Conservation (phyloP, 495 filamentous ascomycete genomes). For the Saxispiralis lemnorum region DNA sequence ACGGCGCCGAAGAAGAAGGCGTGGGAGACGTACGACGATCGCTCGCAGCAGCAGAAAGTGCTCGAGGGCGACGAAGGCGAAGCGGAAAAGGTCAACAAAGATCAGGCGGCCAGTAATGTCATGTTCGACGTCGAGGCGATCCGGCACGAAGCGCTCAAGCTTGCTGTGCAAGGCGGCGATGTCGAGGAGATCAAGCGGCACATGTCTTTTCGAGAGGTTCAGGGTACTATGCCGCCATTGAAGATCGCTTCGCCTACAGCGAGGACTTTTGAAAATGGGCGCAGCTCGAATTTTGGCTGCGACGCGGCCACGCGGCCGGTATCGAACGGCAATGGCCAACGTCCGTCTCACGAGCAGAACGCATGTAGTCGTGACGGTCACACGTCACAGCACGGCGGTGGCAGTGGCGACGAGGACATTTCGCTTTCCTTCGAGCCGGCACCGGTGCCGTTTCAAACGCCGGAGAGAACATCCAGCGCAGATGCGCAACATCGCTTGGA, state of each 20-base stretch:
- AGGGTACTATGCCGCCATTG: constrained; percentile 78
- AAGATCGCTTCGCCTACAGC: constrained; percentile 35
- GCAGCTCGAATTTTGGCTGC: background rate
- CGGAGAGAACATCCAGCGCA: background rate
- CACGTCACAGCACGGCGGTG: background rate
- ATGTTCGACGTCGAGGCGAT: constrained; percentile 96
- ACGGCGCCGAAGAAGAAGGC: constrained; percentile 66
- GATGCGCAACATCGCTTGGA: background rate
- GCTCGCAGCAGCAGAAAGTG: constrained; percentile 16
- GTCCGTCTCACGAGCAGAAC: background rate
- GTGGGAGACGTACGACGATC: constrained; percentile 85
- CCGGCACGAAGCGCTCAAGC: constrained; percentile 42
- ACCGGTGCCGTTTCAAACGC: background rate
- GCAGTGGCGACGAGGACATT: background rate
- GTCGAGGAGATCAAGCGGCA: constrained; percentile 55
- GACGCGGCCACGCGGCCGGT: background rate
- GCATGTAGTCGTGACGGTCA: background rate
- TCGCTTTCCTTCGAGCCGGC: background rate
- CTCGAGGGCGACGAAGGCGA: constrained; percentile 25
- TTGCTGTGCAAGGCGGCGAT: constrained; percentile 59
- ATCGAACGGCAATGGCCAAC: background rate
- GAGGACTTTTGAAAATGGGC: background rate
- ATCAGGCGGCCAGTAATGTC: constrained; percentile 27
- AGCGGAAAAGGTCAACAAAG: constrained; percentile 20
- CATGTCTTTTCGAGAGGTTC: constrained; percentile 62